Evolutionary conservation across 495 filamentous ascomycete species (phyloP), one percentile per base, ranked within the genome.

Genomic region (Penicillium coffeae): DNA sequence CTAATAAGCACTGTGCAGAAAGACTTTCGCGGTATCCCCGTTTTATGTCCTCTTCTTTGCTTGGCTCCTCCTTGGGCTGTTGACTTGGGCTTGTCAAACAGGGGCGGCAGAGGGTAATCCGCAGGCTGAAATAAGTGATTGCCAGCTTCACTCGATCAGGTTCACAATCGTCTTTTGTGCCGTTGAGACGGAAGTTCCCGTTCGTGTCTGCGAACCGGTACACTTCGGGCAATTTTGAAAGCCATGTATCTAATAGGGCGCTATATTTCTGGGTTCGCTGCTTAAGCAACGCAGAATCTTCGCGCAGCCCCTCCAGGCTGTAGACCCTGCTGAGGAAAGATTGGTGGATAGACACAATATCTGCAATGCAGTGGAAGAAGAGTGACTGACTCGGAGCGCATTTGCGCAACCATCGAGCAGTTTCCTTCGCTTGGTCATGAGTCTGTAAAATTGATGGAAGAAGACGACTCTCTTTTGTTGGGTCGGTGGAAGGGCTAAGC

Each of bases 81-180:
- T 19, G 7, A 20, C 5, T 13, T 32, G 4, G 5, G 25, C 25
- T 30, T 10, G 25, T 34, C 13, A 45, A 16, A 34, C 42, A 45
- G 1, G 42, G 42, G 7, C 42, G 16, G 18, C 42, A 34, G 9
- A 45, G 27, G 3, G 30, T 35, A 18, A 45, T 45, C 21, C 30
- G 32, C 3, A 32, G 25, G 42, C 15, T 19, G 14, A 33, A 45
- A 13, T 45, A 45, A 8, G 14, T 34, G 10, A 34, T 10, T 20
- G 42, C 42, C 30, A 45, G 42, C 8, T 32, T 19, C 5, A 20
- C 30, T 35, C 30, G 25, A n/a, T 45, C 42, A 10, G 42, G n/a
- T 34, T 34, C 25, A 14, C 21, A 27, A 7, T 34, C 27, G 7
- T n/a, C 15, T 18, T 34, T 12, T 3, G 18, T 15, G 3, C n/a